Conservation (phyloP, 2,329 filamentous ascomycete genomes). For the Cordyceps militaris region DNA sequence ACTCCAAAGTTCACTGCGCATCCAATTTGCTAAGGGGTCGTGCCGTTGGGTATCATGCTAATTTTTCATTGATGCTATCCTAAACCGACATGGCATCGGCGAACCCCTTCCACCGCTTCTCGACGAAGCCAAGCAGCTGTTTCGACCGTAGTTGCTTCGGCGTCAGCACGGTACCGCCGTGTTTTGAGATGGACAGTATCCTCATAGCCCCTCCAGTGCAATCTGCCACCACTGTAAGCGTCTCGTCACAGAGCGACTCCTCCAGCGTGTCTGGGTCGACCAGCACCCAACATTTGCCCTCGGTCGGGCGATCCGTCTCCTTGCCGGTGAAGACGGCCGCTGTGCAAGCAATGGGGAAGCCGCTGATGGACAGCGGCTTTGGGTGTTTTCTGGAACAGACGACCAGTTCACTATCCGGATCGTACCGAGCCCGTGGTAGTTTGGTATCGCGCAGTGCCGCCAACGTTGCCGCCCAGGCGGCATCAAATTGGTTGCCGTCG, state of each 20-base stretch:
- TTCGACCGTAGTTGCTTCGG: constrained; percentile 58
- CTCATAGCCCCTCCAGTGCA: constrained; percentile 42
- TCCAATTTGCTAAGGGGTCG: neutral
- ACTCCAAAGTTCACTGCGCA: neutral
- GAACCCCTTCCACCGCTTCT: constrained; percentile 30
- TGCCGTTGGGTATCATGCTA: constrained; percentile 21
- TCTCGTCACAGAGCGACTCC: constrained; percentile 76
- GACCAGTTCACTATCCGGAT: constrained; percentile 70
- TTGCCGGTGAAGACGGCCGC: constrained; percentile 70
- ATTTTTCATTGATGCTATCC: constrained; percentile 26
- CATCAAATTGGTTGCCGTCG: constrained; percentile 87
- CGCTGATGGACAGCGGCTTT: constrained; percentile 50
- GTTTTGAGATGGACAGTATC: constrained; percentile 72
- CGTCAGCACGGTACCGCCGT: constrained; percentile 66
- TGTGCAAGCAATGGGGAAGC: constrained; percentile 68
- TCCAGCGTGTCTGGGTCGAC: constrained; percentile 87
- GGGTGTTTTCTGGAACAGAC: constrained; percentile 61
- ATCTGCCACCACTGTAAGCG: constrained; percentile 77
- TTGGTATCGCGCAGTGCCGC: constrained; percentile 73
- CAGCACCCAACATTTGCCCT: constrained; percentile 63
- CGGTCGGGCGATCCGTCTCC: constrained; percentile 39
- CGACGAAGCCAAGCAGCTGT: constrained; percentile 38
- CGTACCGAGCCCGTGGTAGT: constrained; percentile 75
- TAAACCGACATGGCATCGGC: constrained; percentile 31
- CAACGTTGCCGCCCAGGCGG: constrained; percentile 77